Percentiles rank a stretch among this genome's conserved stretches.
Conservation (phyloP, 2,329 filamentous ascomycete genomes). For the Helotiales sp. region DNA sequence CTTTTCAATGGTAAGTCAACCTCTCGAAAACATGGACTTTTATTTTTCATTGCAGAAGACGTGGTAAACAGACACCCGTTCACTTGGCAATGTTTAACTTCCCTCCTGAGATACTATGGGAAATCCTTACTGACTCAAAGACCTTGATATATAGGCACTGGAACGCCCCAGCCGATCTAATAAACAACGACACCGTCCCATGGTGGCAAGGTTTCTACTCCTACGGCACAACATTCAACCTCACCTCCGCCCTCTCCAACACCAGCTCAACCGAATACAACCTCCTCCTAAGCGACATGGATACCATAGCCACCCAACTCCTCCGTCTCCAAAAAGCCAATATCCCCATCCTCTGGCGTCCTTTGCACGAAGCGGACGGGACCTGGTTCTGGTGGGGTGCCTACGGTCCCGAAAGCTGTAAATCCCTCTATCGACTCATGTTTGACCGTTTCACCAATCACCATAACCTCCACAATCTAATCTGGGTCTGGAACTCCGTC, state of each 20-base stretch:
- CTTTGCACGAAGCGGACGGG: conserved; percentile 51
- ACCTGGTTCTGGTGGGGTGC: conserved; percentile 55
- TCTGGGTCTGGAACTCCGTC: conserved; percentile 53
- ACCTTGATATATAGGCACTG: no score
- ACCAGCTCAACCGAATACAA: conserved; percentile 48
- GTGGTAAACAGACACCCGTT: no score
- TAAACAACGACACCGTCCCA: conserved; percentile 39
- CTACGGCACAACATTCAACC: conserved; percentile 47
- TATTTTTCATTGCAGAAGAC: no score
- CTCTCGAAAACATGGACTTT: no score
- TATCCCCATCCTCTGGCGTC: conserved; percentile 48
- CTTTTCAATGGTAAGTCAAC: conserved; percentile 49
- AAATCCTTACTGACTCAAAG: no score
- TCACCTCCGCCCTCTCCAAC: conserved; percentile 42
- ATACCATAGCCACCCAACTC: conserved; percentile 48
- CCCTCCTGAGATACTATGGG: no score
- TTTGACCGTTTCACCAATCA: conserved; percentile 45
- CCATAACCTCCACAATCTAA: conserved; percentile 47
- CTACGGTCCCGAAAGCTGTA: conserved; percentile 45
- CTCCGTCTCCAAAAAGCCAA: conserved; percentile 43
- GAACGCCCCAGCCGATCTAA: conserved; percentile 47
- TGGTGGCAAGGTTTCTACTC: conserved; percentile 54
- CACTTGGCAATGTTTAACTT: no score
- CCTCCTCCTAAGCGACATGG: conserved; percentile 47
- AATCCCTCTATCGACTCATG: conserved; percentile 44